Percentiles rank a stretch among this genome's conserved stretches.
Evolutionary conservation across 2,329 filamentous ascomycete species (phyloP).

Genomic region (Talaromyces piceae): DNA sequence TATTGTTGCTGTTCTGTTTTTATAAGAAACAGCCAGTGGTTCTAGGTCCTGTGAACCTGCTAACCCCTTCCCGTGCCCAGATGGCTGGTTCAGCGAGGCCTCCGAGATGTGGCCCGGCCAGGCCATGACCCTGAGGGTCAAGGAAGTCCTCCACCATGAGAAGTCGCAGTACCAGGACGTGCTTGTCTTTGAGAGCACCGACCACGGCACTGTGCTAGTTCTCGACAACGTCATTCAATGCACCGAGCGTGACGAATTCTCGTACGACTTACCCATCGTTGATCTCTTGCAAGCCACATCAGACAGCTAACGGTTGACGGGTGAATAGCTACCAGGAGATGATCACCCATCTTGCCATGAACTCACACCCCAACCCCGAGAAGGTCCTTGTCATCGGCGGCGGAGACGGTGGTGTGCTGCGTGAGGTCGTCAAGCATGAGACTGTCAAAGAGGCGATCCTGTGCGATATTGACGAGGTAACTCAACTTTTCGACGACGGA

Average conservation of each 20-base stretch:
- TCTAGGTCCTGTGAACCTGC: no score
- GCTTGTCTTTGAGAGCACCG: constrained; percentile 94
- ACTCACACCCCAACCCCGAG: constrained; percentile 96
- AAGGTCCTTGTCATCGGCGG: constrained; percentile 97
- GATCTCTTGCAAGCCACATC: neutral
- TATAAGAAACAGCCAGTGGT: no score
- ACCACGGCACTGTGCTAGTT: constrained; percentile 93
- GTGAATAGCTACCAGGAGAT: constrained; percentile 81
- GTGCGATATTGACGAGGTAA: constrained; percentile 96
- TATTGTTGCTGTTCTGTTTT: neutral
- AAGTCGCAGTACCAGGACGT: constrained; percentile 99
- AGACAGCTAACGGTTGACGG: neutral
- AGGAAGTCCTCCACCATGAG: constrained; percentile 97
- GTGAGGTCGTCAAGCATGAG: constrained; percentile 98
- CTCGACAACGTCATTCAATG: constrained; percentile 98
- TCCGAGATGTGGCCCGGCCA: constrained; percentile 99
- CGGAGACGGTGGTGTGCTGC: constrained; percentile 93
- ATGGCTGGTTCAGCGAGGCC: constrained; percentile 99
- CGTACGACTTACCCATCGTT: constrained; percentile 41
- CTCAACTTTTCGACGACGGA: constrained; percentile 1
- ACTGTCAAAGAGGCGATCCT: constrained; percentile 91
- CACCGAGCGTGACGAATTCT: constrained; percentile 98
- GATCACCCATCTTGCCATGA: constrained; percentile 98
- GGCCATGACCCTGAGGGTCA: constrained; percentile 97
- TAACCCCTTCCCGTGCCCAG: constrained; percentile 39